A percentile compares a stretch with the other conserved stretches of the same genome.
These are phyloP conservation scores for Flaveria floridana DNA, from an alignment of 140 eudicot genomes.

Conservation along the genomic window DNA sequence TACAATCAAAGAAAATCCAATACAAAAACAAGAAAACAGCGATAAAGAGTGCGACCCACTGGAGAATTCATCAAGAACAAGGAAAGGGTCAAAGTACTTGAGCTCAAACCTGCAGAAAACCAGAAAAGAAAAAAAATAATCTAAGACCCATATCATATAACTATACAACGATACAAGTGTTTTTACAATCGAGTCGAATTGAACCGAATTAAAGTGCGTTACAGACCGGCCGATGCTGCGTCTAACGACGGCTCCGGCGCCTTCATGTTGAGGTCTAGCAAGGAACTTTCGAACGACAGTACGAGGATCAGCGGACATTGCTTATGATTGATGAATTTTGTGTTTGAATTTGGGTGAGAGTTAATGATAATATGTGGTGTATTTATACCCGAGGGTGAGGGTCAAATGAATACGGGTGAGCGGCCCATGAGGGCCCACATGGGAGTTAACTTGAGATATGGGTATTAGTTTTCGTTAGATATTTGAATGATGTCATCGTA, in stretches of 20 bases:
- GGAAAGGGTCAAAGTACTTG: slow-evolving; percentile 82
- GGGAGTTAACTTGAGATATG: slow-evolving; percentile 23
- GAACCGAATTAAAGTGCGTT: too few species aligned
- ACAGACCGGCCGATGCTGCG: slow-evolving; percentile 71
- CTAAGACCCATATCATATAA: neutral
- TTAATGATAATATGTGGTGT: neutral
- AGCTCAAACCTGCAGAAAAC: slow-evolving; percentile 63
- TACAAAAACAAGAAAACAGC: neutral
- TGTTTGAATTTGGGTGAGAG: slow-evolving; percentile 6
- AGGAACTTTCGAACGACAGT: slow-evolving; percentile 56
- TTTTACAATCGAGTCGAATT: too few species aligned
- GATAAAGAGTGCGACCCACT: slow-evolving; percentile 40
- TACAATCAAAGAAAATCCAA: neutral
- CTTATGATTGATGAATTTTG: neutral
- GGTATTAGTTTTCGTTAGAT: slow-evolving; percentile 20
- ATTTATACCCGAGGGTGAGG: slow-evolving; percentile 23
- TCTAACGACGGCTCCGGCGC: slow-evolving; percentile 73
- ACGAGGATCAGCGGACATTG: slow-evolving; percentile 41
- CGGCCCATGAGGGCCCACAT: slow-evolving; percentile 22
- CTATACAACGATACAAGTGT: neutral
- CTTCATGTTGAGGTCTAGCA: slow-evolving; percentile 79
- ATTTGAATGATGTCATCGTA: slow-evolving; percentile 20
- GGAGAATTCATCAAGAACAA: slow-evolving; percentile 75
- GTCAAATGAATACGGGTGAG: slow-evolving; percentile 34
- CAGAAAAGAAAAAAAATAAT: neutral